Percentiles rank a stretch among this genome's conserved stretches.
These are phyloP conservation scores for Hysterangium stoloniferum DNA, from an alignment of 768 basidiomycete species.

Conservation along the genomic window DNA sequence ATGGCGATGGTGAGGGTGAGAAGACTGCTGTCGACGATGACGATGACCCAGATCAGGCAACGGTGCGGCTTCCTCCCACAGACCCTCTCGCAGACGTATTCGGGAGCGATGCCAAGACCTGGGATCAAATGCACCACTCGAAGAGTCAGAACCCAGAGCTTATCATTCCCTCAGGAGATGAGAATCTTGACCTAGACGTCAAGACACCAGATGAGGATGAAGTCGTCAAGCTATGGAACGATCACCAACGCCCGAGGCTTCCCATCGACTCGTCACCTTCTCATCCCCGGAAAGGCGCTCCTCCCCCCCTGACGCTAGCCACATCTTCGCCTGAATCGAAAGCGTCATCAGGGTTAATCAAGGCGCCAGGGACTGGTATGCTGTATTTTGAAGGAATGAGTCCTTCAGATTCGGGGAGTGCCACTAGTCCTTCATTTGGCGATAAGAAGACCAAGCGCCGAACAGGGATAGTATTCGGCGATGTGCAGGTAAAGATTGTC, in stretches of 20 bases:
- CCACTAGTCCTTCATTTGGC: background rate
- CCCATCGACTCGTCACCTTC: background rate
- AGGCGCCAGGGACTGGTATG: background rate
- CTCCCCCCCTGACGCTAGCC: conserved; percentile 4
- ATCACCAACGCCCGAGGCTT: conserved; percentile 13
- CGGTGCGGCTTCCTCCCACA: conserved; percentile 15
- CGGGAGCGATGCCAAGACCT: conserved; percentile 53
- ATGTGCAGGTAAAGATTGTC: conserved; percentile 17
- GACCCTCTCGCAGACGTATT: conserved; percentile 59
- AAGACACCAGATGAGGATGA: conserved; percentile 22
- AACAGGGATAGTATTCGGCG: conserved; percentile 9
- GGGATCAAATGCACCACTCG: conserved; percentile 42
- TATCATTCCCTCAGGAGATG: conserved; percentile 18
- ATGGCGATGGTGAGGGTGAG: conserved; percentile 27
- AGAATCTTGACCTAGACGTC: conserved; percentile 21
- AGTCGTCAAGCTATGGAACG: conserved; percentile 16
- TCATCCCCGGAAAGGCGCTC: conserved; percentile 4
- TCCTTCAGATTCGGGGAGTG: background rate
- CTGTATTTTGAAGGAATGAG: background rate
- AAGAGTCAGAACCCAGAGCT: background rate
- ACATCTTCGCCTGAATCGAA: background rate
- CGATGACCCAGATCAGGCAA: conserved; percentile 20
- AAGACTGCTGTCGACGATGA: conserved; percentile 26
- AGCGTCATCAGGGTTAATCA: background rate
- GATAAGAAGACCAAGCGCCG: conserved; percentile 4